Evolutionary conservation across 495 filamentous ascomycete species (phyloP).

Genomic region (Aspergillus heteromorphus): DNA sequence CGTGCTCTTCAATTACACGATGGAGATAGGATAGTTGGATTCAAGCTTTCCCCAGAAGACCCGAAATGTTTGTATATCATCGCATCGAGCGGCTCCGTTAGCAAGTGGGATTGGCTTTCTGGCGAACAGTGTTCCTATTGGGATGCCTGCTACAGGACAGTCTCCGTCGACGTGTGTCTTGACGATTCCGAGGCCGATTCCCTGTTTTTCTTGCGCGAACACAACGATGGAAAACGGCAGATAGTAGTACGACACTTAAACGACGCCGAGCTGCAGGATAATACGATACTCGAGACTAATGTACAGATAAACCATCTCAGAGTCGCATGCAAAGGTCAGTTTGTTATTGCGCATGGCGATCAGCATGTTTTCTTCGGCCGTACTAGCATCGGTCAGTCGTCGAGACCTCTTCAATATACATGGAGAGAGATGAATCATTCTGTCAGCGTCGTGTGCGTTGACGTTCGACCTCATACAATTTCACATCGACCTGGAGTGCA

Average conservation of each 20-base stretch:
- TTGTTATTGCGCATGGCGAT: conserved; percentile 34
- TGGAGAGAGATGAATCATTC: conserved; percentile 48
- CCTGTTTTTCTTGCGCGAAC: conserved; percentile 18
- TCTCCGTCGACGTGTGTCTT: conserved; percentile 20
- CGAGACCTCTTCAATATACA: conserved; percentile 31
- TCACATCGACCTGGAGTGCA: conserved; percentile 29
- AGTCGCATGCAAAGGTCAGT: conserved; percentile 25
- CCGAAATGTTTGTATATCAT: conserved; percentile 63
- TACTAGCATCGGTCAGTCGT: conserved; percentile 8
- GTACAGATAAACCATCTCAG: conserved; percentile 30
- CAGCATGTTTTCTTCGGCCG: conserved; percentile 32
- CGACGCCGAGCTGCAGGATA: conserved; percentile 21
- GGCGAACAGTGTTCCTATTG: conserved; percentile 46
- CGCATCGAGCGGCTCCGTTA: conserved; percentile 58
- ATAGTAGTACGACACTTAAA: conserved; percentile 21
- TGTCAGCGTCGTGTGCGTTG: conserved; percentile 27
- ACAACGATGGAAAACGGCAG: conserved; percentile 29
- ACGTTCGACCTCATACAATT: conserved; percentile 20
- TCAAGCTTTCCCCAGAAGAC: conserved; percentile 53
- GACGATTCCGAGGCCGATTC: neutral
- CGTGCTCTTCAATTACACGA: conserved; percentile 47
- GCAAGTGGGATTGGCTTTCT: conserved; percentile 70
- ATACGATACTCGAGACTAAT: conserved; percentile 24
- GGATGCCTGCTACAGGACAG: conserved; percentile 28
- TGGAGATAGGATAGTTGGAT: conserved; percentile 42